Percentiles rank a stretch among this genome's conserved stretches.
Evolutionary conservation across 345 rosid species (phyloP).

Genomic region (Salix exigua): DNA sequence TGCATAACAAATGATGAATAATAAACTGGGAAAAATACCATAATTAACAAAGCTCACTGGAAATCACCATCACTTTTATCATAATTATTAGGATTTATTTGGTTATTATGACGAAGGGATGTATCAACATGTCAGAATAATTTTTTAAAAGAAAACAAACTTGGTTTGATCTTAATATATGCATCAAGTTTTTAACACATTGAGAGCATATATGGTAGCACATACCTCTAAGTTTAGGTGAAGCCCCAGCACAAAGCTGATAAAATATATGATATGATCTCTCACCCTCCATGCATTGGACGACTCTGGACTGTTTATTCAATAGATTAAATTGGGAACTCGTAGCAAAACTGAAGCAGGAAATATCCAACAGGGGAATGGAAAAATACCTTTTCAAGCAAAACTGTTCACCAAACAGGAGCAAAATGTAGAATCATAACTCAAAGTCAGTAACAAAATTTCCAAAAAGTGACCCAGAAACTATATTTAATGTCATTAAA

Average conservation of each 20-base stretch:
- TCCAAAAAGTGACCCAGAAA: constrained; percentile 8
- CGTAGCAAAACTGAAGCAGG: constrained; percentile 2
- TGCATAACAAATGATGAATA: too few species aligned
- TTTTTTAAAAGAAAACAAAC: not conserved
- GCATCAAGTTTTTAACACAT: not conserved
- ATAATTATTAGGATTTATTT: not conserved
- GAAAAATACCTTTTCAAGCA: constrained; percentile 85
- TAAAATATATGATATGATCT: constrained; percentile 98
- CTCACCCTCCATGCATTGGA: constrained; percentile 93
- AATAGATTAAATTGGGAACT: constrained; percentile 25
- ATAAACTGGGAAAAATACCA: not conserved
- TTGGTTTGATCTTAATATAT: not conserved
- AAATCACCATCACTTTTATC: not conserved
- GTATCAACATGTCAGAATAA: not conserved
- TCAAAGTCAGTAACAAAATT: constrained; percentile 31
- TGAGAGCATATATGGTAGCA: not conserved
- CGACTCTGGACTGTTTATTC: constrained; percentile 91
- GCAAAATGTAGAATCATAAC: constrained; percentile 25
- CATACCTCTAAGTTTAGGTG: constrained; percentile 67
- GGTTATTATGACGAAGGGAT: not conserved
- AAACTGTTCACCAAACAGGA: constrained; percentile 52
- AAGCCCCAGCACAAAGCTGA: constrained; percentile 98
- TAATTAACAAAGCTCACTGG: not conserved
- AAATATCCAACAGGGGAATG: constrained; percentile 11
- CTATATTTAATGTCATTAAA: constrained; percentile 5